Evolutionary conservation across 352 stramenopile genomes (phyloP).

Genomic region (Thalassiosira allenii): DNA sequence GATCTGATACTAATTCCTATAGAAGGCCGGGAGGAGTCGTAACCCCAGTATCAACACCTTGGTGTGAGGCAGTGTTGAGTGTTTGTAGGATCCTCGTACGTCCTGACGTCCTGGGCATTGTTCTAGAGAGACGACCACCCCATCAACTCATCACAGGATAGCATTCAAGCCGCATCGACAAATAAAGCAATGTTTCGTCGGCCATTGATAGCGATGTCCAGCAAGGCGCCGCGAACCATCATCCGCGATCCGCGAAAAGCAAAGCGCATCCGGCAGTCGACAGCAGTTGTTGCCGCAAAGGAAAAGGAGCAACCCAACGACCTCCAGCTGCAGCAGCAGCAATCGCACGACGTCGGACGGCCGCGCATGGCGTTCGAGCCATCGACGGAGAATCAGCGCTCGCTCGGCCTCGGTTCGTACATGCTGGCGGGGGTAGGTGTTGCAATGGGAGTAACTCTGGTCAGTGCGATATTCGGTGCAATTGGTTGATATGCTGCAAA

Average conservation of each 20-base stretch:
- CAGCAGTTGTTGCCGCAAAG: conserved; percentile 25
- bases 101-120: too few relatives aligned
- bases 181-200: conserved; percentile 43
- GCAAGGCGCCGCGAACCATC: conserved; percentile 64
- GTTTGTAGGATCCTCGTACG: too few relatives aligned
- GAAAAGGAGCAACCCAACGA: conserved; percentile 6
- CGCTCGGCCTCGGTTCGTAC: conserved; percentile 73
- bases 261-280: conserved; percentile 12
- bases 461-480: conserved; percentile 69
- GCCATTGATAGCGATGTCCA: conserved; percentile 28
- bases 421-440: conserved; percentile 76
- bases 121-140: too few relatives aligned
- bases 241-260: conserved; percentile 77
- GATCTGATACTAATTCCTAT: too few relatives aligned
- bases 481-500: conserved; percentile 25
- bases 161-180: too few relatives aligned
- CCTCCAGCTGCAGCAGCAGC: conserved; percentile 21
- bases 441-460: conserved; percentile 71
- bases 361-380: conserved; percentile 44
- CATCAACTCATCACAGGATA: too few relatives aligned
- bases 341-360: conserved; percentile 33
- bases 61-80: too few relatives aligned
- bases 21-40: too few relatives aligned
- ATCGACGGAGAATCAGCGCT: conserved; percentile 62
- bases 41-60: too few relatives aligned